phyloP scores from a whole-genome alignment of 2,329 filamentous ascomycete species.

The Penicillium sp. region DNA sequence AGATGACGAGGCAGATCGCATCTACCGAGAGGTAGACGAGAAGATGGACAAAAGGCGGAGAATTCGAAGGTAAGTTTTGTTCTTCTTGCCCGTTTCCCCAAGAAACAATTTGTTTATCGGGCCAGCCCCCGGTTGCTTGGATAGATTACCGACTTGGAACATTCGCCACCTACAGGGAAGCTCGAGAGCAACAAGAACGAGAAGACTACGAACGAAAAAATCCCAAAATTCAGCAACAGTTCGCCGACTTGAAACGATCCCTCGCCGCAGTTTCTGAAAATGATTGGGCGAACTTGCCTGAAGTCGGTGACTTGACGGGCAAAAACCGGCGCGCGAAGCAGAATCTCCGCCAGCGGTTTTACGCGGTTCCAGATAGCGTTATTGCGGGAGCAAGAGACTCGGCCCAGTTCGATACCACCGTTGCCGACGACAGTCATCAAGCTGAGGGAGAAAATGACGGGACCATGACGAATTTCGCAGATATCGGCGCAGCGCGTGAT shows the following conservation, averaged over 20 bases:
- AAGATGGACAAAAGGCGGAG: slow-evolving; percentile 89
- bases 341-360: slow-evolving; percentile 77
- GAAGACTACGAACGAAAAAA: slow-evolving; percentile 97
- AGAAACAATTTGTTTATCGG: slow-evolving; percentile 60
- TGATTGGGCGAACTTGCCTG: slow-evolving; percentile 91
- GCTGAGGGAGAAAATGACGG: slow-evolving; percentile 59
- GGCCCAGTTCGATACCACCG: slow-evolving; percentile 76
- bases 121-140: slow-evolving; percentile 54
- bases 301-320: slow-evolving; percentile 92
- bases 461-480: slow-evolving; percentile 95
- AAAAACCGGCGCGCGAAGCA: slow-evolving; percentile 84
- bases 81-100: slow-evolving; percentile 18
- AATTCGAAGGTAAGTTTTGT: slow-evolving; percentile 69
- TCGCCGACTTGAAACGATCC: slow-evolving; percentile 89
- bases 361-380: slow-evolving; percentile 94
- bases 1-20: slow-evolving; percentile 93
- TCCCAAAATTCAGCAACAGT: slow-evolving; percentile 96
- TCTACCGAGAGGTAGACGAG: slow-evolving; percentile 93
- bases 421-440: slow-evolving; percentile 70
- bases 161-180: slow-evolving; percentile 69
- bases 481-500: slow-evolving; percentile 92
- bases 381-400: slow-evolving; percentile 77
- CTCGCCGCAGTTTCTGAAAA: slow-evolving; percentile 85
- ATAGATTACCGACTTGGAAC: slow-evolving; percentile 70
- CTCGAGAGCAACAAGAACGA: slow-evolving; percentile 80